phyloP scores from a whole-genome alignment of 257 asterid species.

The Solanum ossicruentum region DNA sequence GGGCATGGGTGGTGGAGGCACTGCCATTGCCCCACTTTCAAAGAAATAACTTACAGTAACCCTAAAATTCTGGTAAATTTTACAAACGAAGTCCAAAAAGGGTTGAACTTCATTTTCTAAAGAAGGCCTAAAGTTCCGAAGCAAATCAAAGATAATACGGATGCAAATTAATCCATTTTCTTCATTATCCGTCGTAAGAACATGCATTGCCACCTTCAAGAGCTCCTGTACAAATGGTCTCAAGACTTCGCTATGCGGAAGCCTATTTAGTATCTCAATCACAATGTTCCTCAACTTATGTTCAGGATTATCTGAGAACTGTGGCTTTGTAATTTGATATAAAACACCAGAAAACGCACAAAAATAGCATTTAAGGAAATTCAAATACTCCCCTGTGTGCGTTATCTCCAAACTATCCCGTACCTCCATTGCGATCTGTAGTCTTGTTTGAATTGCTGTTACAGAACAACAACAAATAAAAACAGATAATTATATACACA shows the following conservation, averaged over 20 bases:
- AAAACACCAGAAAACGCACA: slow-evolving; percentile 79
- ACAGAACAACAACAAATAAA: not conserved
- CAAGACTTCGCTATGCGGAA: slow-evolving; percentile 96
- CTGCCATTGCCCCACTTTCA: slow-evolving; percentile 82
- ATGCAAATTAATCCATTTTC: slow-evolving; percentile 95
- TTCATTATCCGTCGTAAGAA: slow-evolving; percentile 78
- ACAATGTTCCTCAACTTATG: slow-evolving; percentile 89
- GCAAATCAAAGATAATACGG: slow-evolving; percentile 89
- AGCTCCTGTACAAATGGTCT: slow-evolving; percentile 96
- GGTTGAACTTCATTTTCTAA: slow-evolving; percentile 97
- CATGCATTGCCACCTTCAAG: slow-evolving; percentile 96
- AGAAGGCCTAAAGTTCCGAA: slow-evolving; percentile 87
- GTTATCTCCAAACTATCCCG: slow-evolving; percentile 98
- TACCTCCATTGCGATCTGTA: slow-evolving; percentile 97
- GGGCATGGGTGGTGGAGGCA: slow-evolving; percentile 58
- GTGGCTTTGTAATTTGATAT: slow-evolving; percentile 78
- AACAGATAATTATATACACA: not conserved
- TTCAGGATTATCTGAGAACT: slow-evolving; percentile 67
- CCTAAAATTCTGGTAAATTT: slow-evolving; percentile 89
- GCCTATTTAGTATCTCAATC: slow-evolving; percentile 84
- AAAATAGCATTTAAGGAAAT: slow-evolving; percentile 81
- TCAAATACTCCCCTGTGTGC: slow-evolving; percentile 97
- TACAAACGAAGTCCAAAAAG: slow-evolving; percentile 93
- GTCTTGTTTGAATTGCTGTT: slow-evolving; percentile 75
- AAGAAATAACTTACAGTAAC: slow-evolving; percentile 84